Conservation (phyloP, 2,329 filamentous ascomycete species). For the Fusarium abutilonis region DNA sequence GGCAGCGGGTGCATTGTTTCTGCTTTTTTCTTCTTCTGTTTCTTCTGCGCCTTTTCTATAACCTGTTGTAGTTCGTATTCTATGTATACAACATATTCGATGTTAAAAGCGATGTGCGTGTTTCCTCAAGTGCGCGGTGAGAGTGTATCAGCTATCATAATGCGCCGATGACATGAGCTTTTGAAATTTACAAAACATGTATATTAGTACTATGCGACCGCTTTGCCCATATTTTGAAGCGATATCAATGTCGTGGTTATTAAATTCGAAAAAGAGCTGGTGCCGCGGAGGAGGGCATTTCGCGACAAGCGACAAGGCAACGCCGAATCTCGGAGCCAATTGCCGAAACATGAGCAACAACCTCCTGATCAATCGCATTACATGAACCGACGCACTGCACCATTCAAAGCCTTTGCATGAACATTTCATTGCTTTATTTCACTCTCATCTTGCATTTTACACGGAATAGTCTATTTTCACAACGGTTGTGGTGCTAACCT, state of each 20-base stretch:
- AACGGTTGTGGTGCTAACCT: slow-evolving; percentile 22
- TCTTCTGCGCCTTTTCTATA: slow-evolving; percentile 41
- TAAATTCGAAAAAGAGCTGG: not conserved
- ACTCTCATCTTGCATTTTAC: not conserved
- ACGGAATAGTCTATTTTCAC: not conserved
- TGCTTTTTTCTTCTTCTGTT: slow-evolving; percentile 33
- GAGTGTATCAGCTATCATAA: not conserved
- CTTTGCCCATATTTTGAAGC: not conserved
- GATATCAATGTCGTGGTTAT: not conserved
- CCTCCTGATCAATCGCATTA: not conserved
- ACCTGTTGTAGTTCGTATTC: slow-evolving; percentile 40
- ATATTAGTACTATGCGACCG: slow-evolving; percentile 16
- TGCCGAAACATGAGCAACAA: not conserved
- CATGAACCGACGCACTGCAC: not conserved
- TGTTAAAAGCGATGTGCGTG: slow-evolving; percentile 12
- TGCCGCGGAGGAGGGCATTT: slow-evolving; percentile 19
- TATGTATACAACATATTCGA: slow-evolving; percentile 22
- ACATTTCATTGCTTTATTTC: not conserved
- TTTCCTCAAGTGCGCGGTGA: not conserved
- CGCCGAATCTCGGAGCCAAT: slow-evolving; percentile 1
- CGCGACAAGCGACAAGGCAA: slow-evolving; percentile 20
- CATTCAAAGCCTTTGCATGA: not conserved
- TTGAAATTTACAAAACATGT: not conserved
- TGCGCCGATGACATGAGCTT: slow-evolving; percentile 8
- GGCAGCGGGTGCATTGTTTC: slow-evolving; percentile 33